Evolutionary conservation across 495 filamentous ascomycete species (phyloP).

Genomic region (Trichoderma asperelloides): DNA sequence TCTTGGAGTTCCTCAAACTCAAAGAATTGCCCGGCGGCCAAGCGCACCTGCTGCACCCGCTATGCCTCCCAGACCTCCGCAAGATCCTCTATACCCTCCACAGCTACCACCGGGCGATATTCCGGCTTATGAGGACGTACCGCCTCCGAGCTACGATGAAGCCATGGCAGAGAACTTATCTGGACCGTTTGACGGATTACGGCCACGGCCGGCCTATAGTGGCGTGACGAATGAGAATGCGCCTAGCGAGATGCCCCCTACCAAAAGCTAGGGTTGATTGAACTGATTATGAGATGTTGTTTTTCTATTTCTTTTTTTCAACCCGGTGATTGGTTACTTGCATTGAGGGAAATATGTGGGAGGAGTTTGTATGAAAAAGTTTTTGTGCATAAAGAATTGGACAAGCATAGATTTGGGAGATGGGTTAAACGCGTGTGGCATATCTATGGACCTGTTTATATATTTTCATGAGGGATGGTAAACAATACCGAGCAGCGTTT

Average conservation of each 20-base stretch:
- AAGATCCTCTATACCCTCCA: constrained; percentile 37
- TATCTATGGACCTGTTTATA: too few species aligned
- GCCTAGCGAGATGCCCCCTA: constrained; percentile 31
- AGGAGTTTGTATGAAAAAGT: too few species aligned
- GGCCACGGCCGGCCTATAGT: constrained; percentile 34
- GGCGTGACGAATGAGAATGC: constrained; percentile 41
- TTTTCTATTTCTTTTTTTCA: too few species aligned
- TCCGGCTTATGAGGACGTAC: constrained; percentile 47
- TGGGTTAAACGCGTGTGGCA: too few species aligned
- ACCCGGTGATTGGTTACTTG: too few species aligned
- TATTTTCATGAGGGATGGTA: too few species aligned
- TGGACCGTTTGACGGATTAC: constrained; percentile 27
- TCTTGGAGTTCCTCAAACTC: constrained; percentile 20
- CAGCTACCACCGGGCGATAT: constrained; percentile 33
- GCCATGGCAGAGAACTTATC: constrained; percentile 70
- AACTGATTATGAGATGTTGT: too few species aligned
- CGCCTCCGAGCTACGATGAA: constrained; percentile 80
- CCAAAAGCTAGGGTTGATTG: constrained; percentile 24
- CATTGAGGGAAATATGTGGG: too few species aligned
- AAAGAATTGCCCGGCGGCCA: constrained; percentile 7
- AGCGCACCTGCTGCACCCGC: constrained; percentile 11
- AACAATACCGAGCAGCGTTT: too few species aligned
- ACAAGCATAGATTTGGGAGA: too few species aligned
- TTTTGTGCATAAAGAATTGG: too few species aligned
- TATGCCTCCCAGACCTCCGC: constrained; percentile 17